These are phyloP conservation scores for Plectosphaerella plurivora DNA, from an alignment of 2,329 filamentous ascomycete genomes.

Conservation along the genomic window DNA sequence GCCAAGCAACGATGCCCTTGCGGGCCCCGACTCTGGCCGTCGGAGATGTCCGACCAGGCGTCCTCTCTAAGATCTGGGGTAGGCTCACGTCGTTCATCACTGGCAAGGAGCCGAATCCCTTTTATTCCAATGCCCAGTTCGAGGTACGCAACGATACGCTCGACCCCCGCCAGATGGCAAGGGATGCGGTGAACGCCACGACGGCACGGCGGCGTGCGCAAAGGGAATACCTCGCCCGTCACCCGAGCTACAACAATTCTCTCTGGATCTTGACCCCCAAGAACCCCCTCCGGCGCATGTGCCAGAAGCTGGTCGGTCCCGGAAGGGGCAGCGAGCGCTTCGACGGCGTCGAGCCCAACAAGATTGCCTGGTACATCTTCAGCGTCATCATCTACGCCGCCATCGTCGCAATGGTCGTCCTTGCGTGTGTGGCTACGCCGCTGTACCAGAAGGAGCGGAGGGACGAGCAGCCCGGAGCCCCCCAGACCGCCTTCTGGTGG, in stretches of 20 bases:
- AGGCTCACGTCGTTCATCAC: slow-evolving; percentile 52
- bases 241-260: slow-evolving; percentile 90
- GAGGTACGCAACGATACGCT: slow-evolving; percentile 71
- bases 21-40: slow-evolving; percentile 27
- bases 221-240: slow-evolving; percentile 78
- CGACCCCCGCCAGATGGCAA: slow-evolving; percentile 83
- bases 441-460: slow-evolving; percentile 91
- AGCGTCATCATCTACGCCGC: slow-evolving; percentile 91
- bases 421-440: slow-evolving; percentile 91
- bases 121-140: slow-evolving; percentile 74
- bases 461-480: slow-evolving; percentile 49
- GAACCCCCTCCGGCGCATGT: slow-evolving; percentile 75
- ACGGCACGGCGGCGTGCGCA: slow-evolving; percentile 83
- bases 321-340: slow-evolving; percentile 82
- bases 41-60: slow-evolving; percentile 49
- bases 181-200: slow-evolving; percentile 80
- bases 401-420: slow-evolving; percentile 95
- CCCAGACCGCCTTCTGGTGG: slow-evolving; percentile 74
- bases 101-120: slow-evolving; percentile 82
- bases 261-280: slow-evolving; percentile 79
- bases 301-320: slow-evolving; percentile 86
- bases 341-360: slow-evolving; percentile 85
- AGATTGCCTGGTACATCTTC: slow-evolving; percentile 86
- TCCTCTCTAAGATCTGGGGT: slow-evolving; percentile 58
- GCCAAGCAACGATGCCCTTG: slow-evolving; percentile 16